These are phyloP conservation scores for Phytophthora fragariae DNA, from an alignment of 352 stramenopile species.

Conservation along the genomic window DNA sequence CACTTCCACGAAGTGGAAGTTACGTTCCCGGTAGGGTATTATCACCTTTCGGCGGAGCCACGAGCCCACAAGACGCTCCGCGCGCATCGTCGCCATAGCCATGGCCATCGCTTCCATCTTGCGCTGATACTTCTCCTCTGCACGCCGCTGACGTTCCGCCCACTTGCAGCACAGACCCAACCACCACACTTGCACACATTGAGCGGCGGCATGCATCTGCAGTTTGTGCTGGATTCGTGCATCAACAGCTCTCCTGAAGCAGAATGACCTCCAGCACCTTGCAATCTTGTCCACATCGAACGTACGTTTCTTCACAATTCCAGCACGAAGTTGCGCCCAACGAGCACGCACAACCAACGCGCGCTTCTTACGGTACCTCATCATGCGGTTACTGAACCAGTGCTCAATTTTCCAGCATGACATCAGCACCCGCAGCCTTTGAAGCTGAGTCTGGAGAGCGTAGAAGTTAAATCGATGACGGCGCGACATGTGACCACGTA, in stretches of 20 bases:
- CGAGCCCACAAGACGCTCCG: slow-evolving; percentile 29
- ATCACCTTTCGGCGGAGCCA: slow-evolving; percentile 44
- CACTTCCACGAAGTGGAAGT: slow-evolving; percentile 34
- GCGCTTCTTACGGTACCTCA: slow-evolving; percentile 35
- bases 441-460: slow-evolving; percentile 43
- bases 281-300: slow-evolving; percentile 37
- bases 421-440: slow-evolving; percentile 43
- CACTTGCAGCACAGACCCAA: slow-evolving; percentile 46
- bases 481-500: slow-evolving; percentile 50
- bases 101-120: slow-evolving; percentile 38
- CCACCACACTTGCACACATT: slow-evolving; percentile 58
- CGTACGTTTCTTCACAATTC: slow-evolving; percentile 38
- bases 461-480: slow-evolving; percentile 55
- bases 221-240: slow-evolving; percentile 34
- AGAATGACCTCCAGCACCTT: slow-evolving; percentile 42
- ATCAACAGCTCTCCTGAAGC: slow-evolving; percentile 33
- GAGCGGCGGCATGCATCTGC: slow-evolving; percentile 22
- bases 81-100: slow-evolving; percentile 31
- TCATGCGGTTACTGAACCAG: slow-evolving; percentile 48
- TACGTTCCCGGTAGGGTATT: slow-evolving; percentile 35
- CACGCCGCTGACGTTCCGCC: slow-evolving; percentile 33
- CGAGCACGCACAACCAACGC: slow-evolving; percentile 33
- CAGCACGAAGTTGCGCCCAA: slow-evolving; percentile 46
- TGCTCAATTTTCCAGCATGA: slow-evolving; percentile 63
- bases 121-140: slow-evolving; percentile 35